Percentiles rank a stretch among this genome's conserved stretches.
Conservation (phyloP, 139 green algal genomes). For the Spirogloea muscicola region DNA sequence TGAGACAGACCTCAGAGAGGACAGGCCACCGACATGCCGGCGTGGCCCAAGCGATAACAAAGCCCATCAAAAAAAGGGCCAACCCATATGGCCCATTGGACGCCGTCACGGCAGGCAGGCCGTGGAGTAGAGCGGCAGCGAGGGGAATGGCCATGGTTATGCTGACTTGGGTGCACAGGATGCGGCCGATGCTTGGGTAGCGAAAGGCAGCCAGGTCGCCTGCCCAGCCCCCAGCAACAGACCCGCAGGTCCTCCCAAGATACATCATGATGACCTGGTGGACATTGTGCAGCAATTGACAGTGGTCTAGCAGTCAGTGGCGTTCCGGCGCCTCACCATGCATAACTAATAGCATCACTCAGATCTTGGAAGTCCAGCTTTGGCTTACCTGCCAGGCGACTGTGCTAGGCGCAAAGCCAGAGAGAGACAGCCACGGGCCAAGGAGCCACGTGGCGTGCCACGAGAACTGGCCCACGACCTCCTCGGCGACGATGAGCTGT, state of each 20-base stretch:
- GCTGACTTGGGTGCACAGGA: constrained; percentile 29
- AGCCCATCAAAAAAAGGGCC: constrained; percentile 48
- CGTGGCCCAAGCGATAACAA: constrained; percentile 7
- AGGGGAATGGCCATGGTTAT: constrained; percentile 15
- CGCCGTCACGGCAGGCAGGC: not conserved
- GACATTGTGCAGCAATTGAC: too few relatives aligned
- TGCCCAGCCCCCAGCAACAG: constrained; percentile 1
- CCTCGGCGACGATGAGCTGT: too few relatives aligned
- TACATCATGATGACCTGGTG: constrained; percentile 21
- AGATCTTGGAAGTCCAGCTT: too few relatives aligned
- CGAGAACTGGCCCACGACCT: too few relatives aligned
- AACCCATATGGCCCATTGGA: not conserved
- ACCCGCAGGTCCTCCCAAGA: constrained; percentile 4
- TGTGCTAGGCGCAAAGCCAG: too few relatives aligned
- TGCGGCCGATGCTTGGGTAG: constrained; percentile 1
- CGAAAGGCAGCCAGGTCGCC: not conserved
- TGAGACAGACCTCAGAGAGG: constrained; percentile 27
- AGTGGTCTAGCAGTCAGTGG: too few relatives aligned
- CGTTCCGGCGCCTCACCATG: too few relatives aligned
- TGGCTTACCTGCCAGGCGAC: too few relatives aligned
- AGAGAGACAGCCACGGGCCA: too few relatives aligned
- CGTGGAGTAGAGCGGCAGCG: not conserved
- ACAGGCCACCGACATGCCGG: constrained; percentile 41
- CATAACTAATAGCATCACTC: too few relatives aligned
- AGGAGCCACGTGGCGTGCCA: too few relatives aligned